Conservation (phyloP, 2,329 filamentous ascomycete species). For the Parastagonospora avenae region DNA sequence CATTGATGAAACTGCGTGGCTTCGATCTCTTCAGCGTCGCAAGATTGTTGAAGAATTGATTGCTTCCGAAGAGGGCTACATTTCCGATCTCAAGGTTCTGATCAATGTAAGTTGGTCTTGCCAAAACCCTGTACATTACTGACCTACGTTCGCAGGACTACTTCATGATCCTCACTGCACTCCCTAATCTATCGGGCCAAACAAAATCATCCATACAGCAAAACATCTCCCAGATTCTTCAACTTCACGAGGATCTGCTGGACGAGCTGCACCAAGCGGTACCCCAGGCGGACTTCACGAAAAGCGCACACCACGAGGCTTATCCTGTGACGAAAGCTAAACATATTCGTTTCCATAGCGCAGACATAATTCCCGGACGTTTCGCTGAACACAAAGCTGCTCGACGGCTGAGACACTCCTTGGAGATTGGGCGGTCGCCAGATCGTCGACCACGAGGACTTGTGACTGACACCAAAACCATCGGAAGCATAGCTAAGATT, state of each 20-base stretch:
- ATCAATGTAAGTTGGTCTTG: conserved; percentile 70
- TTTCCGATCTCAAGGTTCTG: conserved; percentile 83
- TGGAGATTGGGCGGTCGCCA: conserved; percentile 51
- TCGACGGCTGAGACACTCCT: conserved; percentile 50
- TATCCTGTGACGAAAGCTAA: conserved; percentile 43
- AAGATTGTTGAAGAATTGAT: conserved; percentile 85
- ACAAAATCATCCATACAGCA: conserved; percentile 75
- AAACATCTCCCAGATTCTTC: conserved; percentile 79
- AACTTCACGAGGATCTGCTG: conserved; percentile 82
- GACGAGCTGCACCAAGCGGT: conserved; percentile 72
- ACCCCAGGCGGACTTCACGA: conserved; percentile 64
- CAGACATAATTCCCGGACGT: conserved; percentile 51
- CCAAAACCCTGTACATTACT: background rate
- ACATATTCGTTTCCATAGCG: conserved; percentile 56
- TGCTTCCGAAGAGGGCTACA: conserved; percentile 84
- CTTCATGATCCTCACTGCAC: conserved; percentile 68
- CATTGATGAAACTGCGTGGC: conserved; percentile 71
- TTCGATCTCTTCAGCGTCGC: conserved; percentile 75
- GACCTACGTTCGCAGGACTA: conserved; percentile 42
- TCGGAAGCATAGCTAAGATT: conserved; percentile 58
- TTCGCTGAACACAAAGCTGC: conserved; percentile 41
- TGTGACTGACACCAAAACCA: conserved; percentile 59
- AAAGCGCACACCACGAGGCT: conserved; percentile 38
- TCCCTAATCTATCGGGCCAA: conserved; percentile 67
- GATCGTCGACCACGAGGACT: conserved; percentile 46